phyloP scores from a whole-genome alignment of 2,329 filamentous ascomycete genomes.

The Blumeria graminis region DNA sequence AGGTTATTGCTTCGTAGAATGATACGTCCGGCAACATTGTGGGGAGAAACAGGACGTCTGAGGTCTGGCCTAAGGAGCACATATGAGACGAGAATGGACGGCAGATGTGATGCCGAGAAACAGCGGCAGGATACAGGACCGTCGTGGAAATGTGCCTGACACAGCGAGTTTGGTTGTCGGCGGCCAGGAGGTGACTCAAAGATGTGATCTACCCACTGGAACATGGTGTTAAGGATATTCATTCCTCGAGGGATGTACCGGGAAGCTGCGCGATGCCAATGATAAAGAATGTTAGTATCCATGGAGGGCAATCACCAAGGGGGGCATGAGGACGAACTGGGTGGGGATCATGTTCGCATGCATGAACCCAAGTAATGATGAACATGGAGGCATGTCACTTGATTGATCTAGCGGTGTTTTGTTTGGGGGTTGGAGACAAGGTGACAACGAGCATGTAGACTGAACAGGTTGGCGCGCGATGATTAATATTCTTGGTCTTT shows the following conservation, averaged over 20 bases:
- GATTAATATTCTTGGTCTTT: too few species aligned
- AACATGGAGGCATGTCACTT: too few species aligned
- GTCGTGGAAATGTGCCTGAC: conserved; percentile 8
- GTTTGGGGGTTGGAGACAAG: too few species aligned
- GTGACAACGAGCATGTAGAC: too few species aligned
- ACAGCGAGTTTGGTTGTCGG: background rate
- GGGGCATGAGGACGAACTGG: background rate
- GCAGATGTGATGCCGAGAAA: conserved; percentile 8
- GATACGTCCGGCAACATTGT: conserved; percentile 21
- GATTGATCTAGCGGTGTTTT: too few species aligned
- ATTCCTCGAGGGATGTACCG: conserved; percentile 8
- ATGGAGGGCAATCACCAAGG: conserved; percentile 11
- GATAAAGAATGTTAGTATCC: conserved; percentile 6
- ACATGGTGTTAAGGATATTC: conserved; percentile 7
- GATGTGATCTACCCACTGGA: conserved; percentile 12
- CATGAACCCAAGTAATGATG: too few species aligned
- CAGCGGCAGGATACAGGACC: conserved; percentile 13
- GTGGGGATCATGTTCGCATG: too few species aligned
- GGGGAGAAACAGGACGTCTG: conserved; percentile 16
- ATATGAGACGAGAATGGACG: conserved; percentile 13
- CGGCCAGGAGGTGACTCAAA: conserved; percentile 13
- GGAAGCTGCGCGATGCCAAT: conserved; percentile 16
- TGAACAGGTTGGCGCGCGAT: too few species aligned
- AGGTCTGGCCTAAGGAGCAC: conserved; percentile 20
- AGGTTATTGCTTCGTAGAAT: conserved; percentile 20